Evolutionary conservation across 2,329 filamentous ascomycete species (phyloP), one percentile per base, ranked within the genome.

Genomic region (Venturia oleaginea): DNA sequence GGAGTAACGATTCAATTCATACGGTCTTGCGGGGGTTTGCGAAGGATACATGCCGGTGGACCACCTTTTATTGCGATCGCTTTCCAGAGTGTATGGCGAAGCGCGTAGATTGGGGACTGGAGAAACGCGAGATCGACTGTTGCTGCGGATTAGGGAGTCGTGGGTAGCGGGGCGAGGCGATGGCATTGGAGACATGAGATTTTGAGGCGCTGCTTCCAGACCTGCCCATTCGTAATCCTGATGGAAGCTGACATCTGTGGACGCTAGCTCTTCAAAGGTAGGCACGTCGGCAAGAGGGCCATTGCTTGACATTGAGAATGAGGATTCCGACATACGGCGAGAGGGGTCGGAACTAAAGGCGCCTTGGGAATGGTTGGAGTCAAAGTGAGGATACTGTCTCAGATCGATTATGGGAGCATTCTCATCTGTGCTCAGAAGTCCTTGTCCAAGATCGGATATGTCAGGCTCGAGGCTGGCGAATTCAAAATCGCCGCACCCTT

Each of bases 1-100:
- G 66, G 83, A 81, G 67, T 87, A 83, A 73, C 87, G 87, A 54
- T 87, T 79, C 68, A 86, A 85, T 34, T 76, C 73, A 11, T 70
- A 68, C 2, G 85, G 81, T 32, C 82, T 80, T 38, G 86, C 80
- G 64, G 83, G 78, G 70, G 77, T 83, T 30, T 79, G 79, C 24
- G 79, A 74, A 1, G 85, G 82, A 66, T 87, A 90, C 3, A 87
- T 90, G 17, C 88, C 88, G 3, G 89, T 91, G 24, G 89, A 91
- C 88, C 89, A 92, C 68, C 89, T 81, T 79, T 91, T 91, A 72
- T 81, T 85, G 67, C 87, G 83, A 57, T 80, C 80, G 62, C 81
- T 83, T 57, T 91, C 88, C 61, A 90, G 80, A 61, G 79, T 86
- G 76, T 91, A 91, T 0, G 89, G 89, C 22, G 85, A 86, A 48